Conservation (phyloP, 768 basidiomycete species). For the Inosperma sp. region DNA sequence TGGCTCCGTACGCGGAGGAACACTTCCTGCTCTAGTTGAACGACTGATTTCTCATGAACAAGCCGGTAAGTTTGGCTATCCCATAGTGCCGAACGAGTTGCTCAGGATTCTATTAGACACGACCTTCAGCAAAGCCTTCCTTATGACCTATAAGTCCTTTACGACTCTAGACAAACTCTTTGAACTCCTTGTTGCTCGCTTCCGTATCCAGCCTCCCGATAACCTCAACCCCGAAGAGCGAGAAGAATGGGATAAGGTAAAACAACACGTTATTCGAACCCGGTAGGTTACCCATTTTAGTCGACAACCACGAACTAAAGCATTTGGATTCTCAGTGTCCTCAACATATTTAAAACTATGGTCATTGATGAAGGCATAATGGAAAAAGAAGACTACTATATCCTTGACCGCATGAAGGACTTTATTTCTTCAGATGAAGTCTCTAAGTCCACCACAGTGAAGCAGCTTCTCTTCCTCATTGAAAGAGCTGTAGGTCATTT, state of each 20-base stretch:
- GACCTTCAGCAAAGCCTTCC: slow-evolving; percentile 80
- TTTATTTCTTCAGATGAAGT: slow-evolving; percentile 70
- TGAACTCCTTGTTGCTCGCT: slow-evolving; percentile 75
- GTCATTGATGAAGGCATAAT: slow-evolving; percentile 77
- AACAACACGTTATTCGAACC: slow-evolving; percentile 82
- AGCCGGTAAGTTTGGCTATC: slow-evolving; percentile 50
- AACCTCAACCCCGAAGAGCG: slow-evolving; percentile 57
- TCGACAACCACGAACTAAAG: too few relatives aligned
- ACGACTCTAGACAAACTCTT: slow-evolving; percentile 79
- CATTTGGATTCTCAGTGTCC: slow-evolving; percentile 59
- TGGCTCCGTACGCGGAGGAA: slow-evolving; percentile 80
- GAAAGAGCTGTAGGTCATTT: slow-evolving; percentile 66
- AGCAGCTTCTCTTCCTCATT: slow-evolving; percentile 67
- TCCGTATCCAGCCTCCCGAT: slow-evolving; percentile 70
- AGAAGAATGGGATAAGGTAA: slow-evolving; percentile 77
- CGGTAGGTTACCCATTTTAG: slow-evolving; percentile 48
- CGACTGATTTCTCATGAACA: slow-evolving; percentile 88
- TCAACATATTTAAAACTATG: slow-evolving; percentile 90
- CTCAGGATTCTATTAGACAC: slow-evolving; percentile 47
- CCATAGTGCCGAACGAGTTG: neutral
- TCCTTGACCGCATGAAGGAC: slow-evolving; percentile 76
- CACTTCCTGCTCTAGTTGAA: slow-evolving; percentile 80
- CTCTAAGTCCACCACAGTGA: slow-evolving; percentile 61
- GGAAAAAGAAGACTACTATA: slow-evolving; percentile 80
- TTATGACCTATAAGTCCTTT: slow-evolving; percentile 96